Evolutionary conservation across 352 stramenopile genomes (phyloP).

Genomic region (Phytopythium montanum): DNA sequence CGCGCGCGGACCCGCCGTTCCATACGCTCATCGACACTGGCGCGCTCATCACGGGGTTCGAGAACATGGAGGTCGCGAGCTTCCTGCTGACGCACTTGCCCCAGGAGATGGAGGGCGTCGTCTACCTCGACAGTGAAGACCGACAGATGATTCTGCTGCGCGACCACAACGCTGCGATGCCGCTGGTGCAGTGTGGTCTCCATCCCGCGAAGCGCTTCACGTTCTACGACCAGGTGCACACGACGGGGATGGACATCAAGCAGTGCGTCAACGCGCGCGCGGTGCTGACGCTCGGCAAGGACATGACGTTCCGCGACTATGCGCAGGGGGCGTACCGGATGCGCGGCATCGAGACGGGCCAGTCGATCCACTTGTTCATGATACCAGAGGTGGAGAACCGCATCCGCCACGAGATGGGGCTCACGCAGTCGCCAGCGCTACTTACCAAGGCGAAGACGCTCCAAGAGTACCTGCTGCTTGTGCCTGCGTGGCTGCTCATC

Average conservation of each 20-base stretch:
- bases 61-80: constrained; percentile 86
- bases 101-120: constrained; percentile 81
- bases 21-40: constrained; percentile 91
- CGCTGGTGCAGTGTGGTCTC: constrained; percentile 88
- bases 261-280: constrained; percentile 86
- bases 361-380: constrained; percentile 92
- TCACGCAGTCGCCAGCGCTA: constrained; percentile 31
- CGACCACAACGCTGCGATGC: constrained; percentile 93
- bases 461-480: constrained; percentile 67
- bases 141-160: constrained; percentile 92
- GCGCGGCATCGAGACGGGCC: constrained; percentile 87
- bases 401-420: constrained; percentile 73
- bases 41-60: constrained; percentile 88
- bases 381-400: constrained; percentile 92
- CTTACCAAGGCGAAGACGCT: constrained; percentile 20
- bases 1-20: constrained; percentile 58
- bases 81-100: constrained; percentile 81
- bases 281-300: constrained; percentile 91
- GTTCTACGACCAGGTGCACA: constrained; percentile 95
- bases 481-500: constrained; percentile 95
- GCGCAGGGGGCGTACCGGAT: constrained; percentile 91
- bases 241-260: constrained; percentile 93
- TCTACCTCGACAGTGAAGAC: constrained; percentile 90
- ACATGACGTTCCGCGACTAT: constrained; percentile 97
- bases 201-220: constrained; percentile 86